Percentiles rank a stretch among this genome's conserved stretches.
These are phyloP conservation scores for Pyrus betulifolia DNA, from an alignment of 306 rosid genomes.

Conservation along the genomic window DNA sequence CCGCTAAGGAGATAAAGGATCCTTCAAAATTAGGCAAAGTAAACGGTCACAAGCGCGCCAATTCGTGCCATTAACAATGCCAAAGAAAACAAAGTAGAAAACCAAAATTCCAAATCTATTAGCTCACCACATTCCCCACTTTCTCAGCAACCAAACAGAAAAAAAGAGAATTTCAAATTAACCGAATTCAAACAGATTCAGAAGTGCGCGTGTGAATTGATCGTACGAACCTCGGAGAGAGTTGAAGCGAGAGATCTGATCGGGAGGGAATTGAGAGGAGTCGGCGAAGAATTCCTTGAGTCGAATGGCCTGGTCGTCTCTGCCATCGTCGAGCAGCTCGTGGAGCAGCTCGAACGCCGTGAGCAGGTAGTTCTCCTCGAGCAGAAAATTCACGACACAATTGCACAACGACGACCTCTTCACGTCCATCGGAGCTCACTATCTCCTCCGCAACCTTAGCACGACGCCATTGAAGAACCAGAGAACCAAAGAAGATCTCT, in stretches of 20 bases:
- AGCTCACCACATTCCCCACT: neutral
- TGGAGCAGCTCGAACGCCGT: constrained; percentile 98
- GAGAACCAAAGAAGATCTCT: constrained; percentile 14
- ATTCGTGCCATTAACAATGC: neutral
- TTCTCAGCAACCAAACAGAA: neutral
- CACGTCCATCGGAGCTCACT: constrained; percentile 51
- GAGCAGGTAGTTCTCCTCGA: constrained; percentile 82
- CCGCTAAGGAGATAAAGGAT: neutral
- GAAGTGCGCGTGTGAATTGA: neutral
- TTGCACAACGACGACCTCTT: constrained; percentile 96
- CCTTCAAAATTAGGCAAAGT: neutral
- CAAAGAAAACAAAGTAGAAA: neutral
- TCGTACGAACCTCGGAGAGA: constrained; percentile 59
- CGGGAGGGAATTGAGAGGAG: constrained; percentile 70
- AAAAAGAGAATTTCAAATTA: neutral
- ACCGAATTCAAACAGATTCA: neutral
- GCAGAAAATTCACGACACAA: constrained; percentile 90
- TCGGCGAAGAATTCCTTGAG: constrained; percentile 77
- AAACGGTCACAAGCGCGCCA: neutral
- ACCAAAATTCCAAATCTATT: neutral
- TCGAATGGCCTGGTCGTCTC: constrained; percentile 83
- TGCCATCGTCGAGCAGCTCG: constrained; percentile 95
- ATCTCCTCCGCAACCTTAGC: neutral
- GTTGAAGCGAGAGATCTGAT: constrained; percentile 82
- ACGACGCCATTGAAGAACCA: constrained; percentile 32